phyloP scores from a whole-genome alignment of 73 alveolate species.

The Uronychia setigera region DNA sequence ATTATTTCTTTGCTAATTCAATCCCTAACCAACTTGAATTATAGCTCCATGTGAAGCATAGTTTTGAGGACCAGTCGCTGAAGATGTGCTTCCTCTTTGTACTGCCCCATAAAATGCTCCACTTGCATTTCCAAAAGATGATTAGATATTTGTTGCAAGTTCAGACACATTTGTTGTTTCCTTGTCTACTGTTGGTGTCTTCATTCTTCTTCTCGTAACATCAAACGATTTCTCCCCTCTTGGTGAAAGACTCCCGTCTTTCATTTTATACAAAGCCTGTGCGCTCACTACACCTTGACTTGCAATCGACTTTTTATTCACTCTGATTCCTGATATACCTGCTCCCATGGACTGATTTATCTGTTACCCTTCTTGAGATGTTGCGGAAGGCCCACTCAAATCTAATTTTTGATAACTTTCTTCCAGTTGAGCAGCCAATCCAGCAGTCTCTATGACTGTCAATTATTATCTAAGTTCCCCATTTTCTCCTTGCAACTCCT shows the following conservation, averaged over 20 bases:
- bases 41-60: no score
- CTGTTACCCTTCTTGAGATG: no score
- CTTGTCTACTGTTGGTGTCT: background rate
- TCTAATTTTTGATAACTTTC: background rate
- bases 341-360: no score
- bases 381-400: background rate
- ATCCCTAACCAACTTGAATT: background rate
- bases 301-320: no score
- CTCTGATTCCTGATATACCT: no score
- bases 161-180: background rate
- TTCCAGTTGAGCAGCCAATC: background rate
- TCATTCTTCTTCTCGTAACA: background rate
- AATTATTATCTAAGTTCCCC: background rate
- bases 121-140: background rate
- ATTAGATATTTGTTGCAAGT: background rate
- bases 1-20: background rate
- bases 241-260: background rate
- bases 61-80: no score
- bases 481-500: constrained; percentile 49
- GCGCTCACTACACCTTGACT: no score
- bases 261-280: no score
- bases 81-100: background rate
- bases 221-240: background rate
- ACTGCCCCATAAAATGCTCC: background rate
- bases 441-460: background rate